A percentile compares a stretch with the other conserved stretches of the same genome.
Evolutionary conservation across 1,284 basidiomycete species (phyloP).

Genomic region (Phaffia rhodozyma): DNA sequence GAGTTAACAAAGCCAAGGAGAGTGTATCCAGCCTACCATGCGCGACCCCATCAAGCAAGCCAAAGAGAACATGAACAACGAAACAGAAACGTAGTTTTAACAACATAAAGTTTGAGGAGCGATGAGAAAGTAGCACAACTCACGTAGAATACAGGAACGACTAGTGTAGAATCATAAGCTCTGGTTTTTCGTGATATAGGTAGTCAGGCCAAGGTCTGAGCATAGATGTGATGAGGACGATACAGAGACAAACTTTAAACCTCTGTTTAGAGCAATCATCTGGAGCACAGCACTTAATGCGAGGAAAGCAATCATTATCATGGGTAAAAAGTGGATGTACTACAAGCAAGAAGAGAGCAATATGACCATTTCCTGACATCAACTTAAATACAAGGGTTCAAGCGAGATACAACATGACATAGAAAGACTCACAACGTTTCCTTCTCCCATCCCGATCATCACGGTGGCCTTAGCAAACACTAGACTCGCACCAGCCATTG

Average conservation of each 20-base stretch:
- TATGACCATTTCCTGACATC: too few species aligned
- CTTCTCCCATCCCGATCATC: slow-evolving; percentile 21
- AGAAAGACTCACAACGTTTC: slow-evolving; percentile 1
- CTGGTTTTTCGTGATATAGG: slow-evolving; percentile 12
- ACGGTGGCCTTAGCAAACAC: slow-evolving; percentile 77
- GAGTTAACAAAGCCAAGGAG: slow-evolving; percentile 48
- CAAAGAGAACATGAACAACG: neutral
- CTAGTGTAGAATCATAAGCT: slow-evolving; percentile 46
- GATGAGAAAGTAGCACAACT: slow-evolving; percentile 21
- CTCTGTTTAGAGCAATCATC: slow-evolving; percentile 80
- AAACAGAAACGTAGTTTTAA: neutral
- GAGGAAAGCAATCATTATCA: slow-evolving; percentile 72
- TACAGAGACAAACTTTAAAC: slow-evolving; percentile 43
- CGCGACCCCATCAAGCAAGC: neutral
- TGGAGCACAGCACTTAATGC: slow-evolving; percentile 69
- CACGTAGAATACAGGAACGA: slow-evolving; percentile 59
- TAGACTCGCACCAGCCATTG: slow-evolving; percentile 71
- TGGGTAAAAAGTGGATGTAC: slow-evolving; percentile 64
- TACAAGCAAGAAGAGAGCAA: slow-evolving; percentile 16
- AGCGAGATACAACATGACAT: neutral
- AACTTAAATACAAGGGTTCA: too few species aligned
- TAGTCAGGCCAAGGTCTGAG: too few species aligned
- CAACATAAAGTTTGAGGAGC: neutral
- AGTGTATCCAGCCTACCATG: slow-evolving; percentile 9
- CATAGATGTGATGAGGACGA: too few species aligned